A percentile compares a stretch with the other conserved stretches of the same genome.
These are phyloP conservation scores for Waltergamsia citrina DNA, from an alignment of 2,329 filamentous ascomycete species.

Conservation along the genomic window DNA sequence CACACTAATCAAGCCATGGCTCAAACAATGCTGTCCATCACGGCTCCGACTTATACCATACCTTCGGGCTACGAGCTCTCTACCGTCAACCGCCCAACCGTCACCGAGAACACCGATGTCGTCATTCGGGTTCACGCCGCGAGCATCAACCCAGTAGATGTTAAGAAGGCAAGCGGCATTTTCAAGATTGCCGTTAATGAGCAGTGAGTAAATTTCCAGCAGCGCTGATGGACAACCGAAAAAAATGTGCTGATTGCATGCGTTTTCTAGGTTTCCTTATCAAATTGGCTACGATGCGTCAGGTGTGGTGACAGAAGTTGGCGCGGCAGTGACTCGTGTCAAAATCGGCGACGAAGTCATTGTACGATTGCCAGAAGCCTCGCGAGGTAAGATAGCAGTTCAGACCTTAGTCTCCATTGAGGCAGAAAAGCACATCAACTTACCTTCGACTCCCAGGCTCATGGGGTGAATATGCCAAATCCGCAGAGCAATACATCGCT, in stretches of 20 bases:
- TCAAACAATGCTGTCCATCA: slow-evolving; percentile 11
- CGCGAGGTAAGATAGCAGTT: slow-evolving; percentile 8
- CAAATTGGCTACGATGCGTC: slow-evolving; percentile 31
- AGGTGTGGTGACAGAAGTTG: slow-evolving; percentile 25
- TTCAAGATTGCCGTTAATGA: slow-evolving; percentile 21
- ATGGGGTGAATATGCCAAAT: slow-evolving; percentile 25
- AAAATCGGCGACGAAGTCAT: slow-evolving; percentile 17
- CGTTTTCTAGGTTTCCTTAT: slow-evolving; percentile 21
- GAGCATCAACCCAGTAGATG: slow-evolving; percentile 33
- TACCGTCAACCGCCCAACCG: slow-evolving; percentile 10
- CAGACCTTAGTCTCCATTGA: background rate
- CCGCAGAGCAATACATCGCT: slow-evolving; percentile 19
- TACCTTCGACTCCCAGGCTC: slow-evolving; percentile 13
- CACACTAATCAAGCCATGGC: too few species aligned
- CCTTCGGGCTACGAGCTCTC: slow-evolving; percentile 11
- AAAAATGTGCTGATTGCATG: background rate
- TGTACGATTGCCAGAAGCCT: slow-evolving; percentile 10
- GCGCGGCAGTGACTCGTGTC: slow-evolving; percentile 19
- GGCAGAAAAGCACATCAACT: background rate
- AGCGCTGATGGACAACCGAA: background rate
- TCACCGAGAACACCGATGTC: slow-evolving; percentile 12
- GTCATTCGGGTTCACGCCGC: slow-evolving; percentile 31
- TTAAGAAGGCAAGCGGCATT: slow-evolving; percentile 26
- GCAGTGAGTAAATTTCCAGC: slow-evolving; percentile 13
- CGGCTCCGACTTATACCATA: slow-evolving; percentile 9